Percentiles rank a stretch among this genome's conserved stretches.
phyloP scores from a whole-genome alignment of 2,329 filamentous ascomycete species.

The Stromatinia cepivora region DNA sequence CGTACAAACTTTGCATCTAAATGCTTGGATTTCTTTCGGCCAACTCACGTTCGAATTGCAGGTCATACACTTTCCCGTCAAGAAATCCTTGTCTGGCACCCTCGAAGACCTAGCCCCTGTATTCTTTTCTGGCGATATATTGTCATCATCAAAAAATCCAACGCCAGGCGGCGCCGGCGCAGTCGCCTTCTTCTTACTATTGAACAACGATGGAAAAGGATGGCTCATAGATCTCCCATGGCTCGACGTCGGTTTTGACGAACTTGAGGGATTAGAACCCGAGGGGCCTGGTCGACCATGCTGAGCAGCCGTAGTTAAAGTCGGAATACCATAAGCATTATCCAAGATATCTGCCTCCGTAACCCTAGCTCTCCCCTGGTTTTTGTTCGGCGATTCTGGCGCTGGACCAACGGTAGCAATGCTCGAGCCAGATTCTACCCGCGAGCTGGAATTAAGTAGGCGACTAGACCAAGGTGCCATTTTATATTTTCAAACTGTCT shows the following conservation, averaged over 20 bases:
- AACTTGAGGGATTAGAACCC: constrained; percentile 17
- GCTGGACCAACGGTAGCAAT: constrained; percentile 9
- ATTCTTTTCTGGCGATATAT: constrained; percentile 22
- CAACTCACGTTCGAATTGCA: constrained; percentile 80
- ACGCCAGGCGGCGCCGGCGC: constrained; percentile 32
- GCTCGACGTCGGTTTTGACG: constrained; percentile 25
- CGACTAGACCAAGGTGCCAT: constrained; percentile 41
- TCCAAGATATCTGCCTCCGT: constrained; percentile 40
- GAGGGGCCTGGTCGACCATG: constrained; percentile 23
- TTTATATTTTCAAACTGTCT: constrained; percentile 24
- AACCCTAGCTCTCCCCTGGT: constrained; percentile 28
- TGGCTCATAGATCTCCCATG: constrained; percentile 66
- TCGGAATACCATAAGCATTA: constrained; percentile 39
- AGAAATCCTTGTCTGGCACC: constrained; percentile 57
- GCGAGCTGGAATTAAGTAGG: constrained; percentile 36
- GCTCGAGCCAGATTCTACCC: constrained; percentile 30
- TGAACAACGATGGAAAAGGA: constrained; percentile 73
- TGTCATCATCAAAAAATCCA: constrained; percentile 1
- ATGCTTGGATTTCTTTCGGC: constrained; percentile 70
- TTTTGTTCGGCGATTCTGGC: constrained; percentile 14
- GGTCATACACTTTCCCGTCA: constrained; percentile 78
- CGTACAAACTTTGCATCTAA: constrained; percentile 80
- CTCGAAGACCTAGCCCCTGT: constrained; percentile 40
- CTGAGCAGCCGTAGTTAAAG: constrained; percentile 19
- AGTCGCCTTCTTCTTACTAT: constrained; percentile 55